Base-by-base conservation (phyloP, 139 green algal genomes). In the Microglena sp. region DNA sequence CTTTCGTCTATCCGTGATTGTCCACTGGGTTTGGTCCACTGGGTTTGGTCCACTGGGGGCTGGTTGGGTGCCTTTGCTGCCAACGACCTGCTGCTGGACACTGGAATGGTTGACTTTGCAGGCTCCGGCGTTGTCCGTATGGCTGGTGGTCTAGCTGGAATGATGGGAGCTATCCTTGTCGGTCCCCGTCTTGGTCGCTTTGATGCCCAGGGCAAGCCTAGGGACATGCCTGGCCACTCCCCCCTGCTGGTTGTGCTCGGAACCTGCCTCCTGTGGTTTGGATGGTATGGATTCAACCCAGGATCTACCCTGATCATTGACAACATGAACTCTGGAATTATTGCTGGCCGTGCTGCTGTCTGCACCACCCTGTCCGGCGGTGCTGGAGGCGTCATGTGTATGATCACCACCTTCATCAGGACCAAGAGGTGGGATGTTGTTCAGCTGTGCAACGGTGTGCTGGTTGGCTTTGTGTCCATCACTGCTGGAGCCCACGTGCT, bases 101-200 rank as follows among this genome's bases (percentile, higher is more conserved):
- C 72, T 45, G 86, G 88, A 60, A 72, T 90, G 45, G 78, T 94
- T 26, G 87, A 94, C 76, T 92, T 88, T 58, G 87, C 87, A 7
- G 86, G 82, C 29, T 78, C 68, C 50, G 77, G 68, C 44, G 83
- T 90, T 6, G 86, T 93, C 40, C 87, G 93, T 76, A 86, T 93
- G 75, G 77, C 83, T 6, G 88, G 87, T 21, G 87, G 86, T 55
- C 75, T 86, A 1, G 55, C 67, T 2, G 76, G 76, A 11, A 64
- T 64, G 56, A 45, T 28, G 56, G 56, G 56, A 8, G 24, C 21
- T 11, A 64, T 64, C 28, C 68, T 96, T 55, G 78, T 92, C n/a
- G 94, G 94, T 1, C 93, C 93, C n/a, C 86, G 93, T 66, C 81
- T 94, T 6, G 93, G 93, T 21, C 84, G 93, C 31, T 98, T 97